Conservation (phyloP, 345 rosid genomes). For the Draba incana region DNA sequence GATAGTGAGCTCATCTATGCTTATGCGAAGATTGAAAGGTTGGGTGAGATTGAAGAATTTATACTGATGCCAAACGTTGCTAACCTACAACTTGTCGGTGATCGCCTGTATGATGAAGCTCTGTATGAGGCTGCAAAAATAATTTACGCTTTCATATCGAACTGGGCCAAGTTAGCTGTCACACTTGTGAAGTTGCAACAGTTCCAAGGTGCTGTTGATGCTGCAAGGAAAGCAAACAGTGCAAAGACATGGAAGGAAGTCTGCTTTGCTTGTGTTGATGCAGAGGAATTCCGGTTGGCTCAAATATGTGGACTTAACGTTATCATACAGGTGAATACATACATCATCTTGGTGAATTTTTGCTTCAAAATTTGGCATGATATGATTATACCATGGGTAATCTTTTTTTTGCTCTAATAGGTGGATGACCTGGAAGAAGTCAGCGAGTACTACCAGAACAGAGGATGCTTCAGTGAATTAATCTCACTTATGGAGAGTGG, state of each 20-base stretch:
- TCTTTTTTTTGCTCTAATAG: slow-evolving; percentile 46
- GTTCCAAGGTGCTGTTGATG: slow-evolving; percentile 99
- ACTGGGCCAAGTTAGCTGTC: slow-evolving; percentile 99
- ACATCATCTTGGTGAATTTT: slow-evolving; percentile 4
- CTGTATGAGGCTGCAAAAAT: slow-evolving; percentile 98
- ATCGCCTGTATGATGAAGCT: slow-evolving; percentile 85
- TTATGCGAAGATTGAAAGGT: slow-evolving; percentile 94
- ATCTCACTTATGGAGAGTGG: slow-evolving; percentile 99
- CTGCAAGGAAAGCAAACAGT: slow-evolving; percentile 99
- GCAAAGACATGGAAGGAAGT: slow-evolving; percentile 99
- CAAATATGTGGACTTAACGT: slow-evolving; percentile 97
- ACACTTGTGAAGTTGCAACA: slow-evolving; percentile 93
- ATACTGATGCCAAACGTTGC: slow-evolving; percentile 99
- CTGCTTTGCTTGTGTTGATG: slow-evolving; percentile 99
- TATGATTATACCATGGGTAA: slow-evolving; percentile 19
- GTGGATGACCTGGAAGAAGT: slow-evolving; percentile 99
- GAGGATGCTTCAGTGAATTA: slow-evolving; percentile 96
- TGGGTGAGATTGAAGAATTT: slow-evolving; percentile 92
- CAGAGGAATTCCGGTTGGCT: slow-evolving; percentile 96
- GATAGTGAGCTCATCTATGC: slow-evolving; percentile 96
- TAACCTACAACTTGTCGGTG: slow-evolving; percentile 95
- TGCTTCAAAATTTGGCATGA: slow-evolving; percentile 5
- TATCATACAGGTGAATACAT: slow-evolving; percentile 70
- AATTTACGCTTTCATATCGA: slow-evolving; percentile 88
- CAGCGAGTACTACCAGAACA: slow-evolving; percentile 95